phyloP scores from a whole-genome alignment of 352 stramenopile species.

The Saprolegnia diclina region DNA sequence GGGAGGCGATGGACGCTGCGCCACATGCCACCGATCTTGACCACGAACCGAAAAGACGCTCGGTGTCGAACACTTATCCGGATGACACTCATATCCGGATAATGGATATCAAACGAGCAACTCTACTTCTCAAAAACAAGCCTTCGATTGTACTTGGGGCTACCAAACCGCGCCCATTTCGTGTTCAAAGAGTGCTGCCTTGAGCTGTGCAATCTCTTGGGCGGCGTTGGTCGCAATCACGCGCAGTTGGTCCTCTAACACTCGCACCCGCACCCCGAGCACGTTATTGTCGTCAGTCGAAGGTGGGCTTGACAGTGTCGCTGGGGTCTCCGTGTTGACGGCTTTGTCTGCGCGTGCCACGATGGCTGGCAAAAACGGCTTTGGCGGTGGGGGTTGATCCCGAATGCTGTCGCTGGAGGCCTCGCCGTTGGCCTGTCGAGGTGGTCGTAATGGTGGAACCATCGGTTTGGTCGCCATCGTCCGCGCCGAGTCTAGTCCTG shows the following conservation, averaged over 20 bases:
- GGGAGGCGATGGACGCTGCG: not conserved
- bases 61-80: no score
- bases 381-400: not conserved
- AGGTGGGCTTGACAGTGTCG: not conserved
- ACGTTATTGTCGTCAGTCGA: slow-evolving; percentile 29
- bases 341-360: not conserved
- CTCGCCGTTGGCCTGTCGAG: not conserved
- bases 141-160: not conserved
- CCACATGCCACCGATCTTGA: not conserved
- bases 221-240: slow-evolving; percentile 55
- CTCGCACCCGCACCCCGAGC: slow-evolving; percentile 45
- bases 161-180: slow-evolving; percentile 31
- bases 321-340: not conserved
- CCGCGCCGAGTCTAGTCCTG: not conserved
- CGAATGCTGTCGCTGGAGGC: not conserved
- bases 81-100: no score
- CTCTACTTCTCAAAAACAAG: no score
- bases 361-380: not conserved
- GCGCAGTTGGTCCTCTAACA: slow-evolving; percentile 63
- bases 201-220: slow-evolving; percentile 50
- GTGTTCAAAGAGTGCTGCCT: slow-evolving; percentile 59
- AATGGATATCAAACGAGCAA: no score
- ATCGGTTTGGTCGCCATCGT: not conserved
- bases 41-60: not conserved
- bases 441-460: not conserved